Evolutionary conservation across 306 rosid species (phyloP).

Genomic region (Astragalus glycyphyllos): DNA sequence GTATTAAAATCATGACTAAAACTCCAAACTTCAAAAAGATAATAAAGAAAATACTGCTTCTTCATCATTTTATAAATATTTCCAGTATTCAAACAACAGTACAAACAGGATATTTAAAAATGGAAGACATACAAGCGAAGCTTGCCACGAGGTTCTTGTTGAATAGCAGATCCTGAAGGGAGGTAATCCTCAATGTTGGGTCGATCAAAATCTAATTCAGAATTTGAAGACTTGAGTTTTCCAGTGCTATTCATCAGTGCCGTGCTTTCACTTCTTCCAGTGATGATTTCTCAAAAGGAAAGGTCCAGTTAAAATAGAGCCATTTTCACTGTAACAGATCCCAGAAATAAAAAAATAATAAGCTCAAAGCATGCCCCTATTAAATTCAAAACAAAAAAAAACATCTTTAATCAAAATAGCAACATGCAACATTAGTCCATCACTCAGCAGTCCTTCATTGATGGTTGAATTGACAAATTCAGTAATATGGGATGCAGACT

Average conservation of each 20-base stretch:
- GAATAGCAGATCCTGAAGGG: conserved; percentile 84
- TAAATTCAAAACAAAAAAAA: background rate
- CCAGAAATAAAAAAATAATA: background rate
- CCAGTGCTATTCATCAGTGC: conserved; percentile 50
- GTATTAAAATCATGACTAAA: conserved; percentile 17
- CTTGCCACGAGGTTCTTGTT: conserved; percentile 81
- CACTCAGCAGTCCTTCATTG: too few species aligned
- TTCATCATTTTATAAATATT: background rate
- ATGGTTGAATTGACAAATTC: too few species aligned
- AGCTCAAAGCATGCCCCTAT: background rate
- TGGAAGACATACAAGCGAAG: conserved; percentile 69
- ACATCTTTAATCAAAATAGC: conserved; percentile 6
- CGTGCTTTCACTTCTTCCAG: conserved; percentile 31
- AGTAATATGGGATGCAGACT: too few species aligned
- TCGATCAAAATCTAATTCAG: conserved; percentile 89
- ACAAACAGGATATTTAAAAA: conserved; percentile 17
- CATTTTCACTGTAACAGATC: background rate
- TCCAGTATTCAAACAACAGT: conserved; percentile 19
- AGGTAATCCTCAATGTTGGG: conserved; percentile 96
- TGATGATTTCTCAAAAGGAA: conserved; percentile 23
- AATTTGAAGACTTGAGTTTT: conserved; percentile 63
- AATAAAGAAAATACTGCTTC: conserved; percentile 17
- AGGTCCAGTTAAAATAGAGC: background rate
- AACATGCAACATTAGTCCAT: background rate
- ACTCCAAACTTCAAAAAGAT: background rate